Percentiles rank a stretch among this genome's conserved stretches.
These are phyloP conservation scores for Suillus variegatus DNA, from an alignment of 768 basidiomycete species.

Conservation along the genomic window DNA sequence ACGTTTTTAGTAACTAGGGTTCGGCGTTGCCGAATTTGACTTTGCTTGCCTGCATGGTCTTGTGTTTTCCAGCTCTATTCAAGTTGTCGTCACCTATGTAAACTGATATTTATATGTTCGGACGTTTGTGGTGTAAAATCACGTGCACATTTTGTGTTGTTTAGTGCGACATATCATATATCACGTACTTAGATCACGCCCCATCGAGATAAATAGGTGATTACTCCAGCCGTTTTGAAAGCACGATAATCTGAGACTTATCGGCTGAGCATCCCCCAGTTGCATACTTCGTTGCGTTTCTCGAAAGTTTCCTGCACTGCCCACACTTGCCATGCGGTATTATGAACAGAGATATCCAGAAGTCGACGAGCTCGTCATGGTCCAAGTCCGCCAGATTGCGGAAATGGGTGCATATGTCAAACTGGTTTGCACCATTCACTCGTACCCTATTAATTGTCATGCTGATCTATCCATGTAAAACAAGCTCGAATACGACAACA, in stretches of 20 bases:
- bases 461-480: neutral
- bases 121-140: too few species aligned
- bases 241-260: constrained; percentile 1
- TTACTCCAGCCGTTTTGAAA: neutral
- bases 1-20: neutral
- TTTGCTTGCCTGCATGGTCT: too few species aligned
- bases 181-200: too few species aligned
- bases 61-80: too few species aligned
- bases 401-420: constrained; percentile 99
- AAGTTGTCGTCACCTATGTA: too few species aligned
- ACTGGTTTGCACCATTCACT: constrained; percentile 56
- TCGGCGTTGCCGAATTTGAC: too few species aligned
- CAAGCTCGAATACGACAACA: constrained; percentile 98
- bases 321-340: constrained; percentile 66
- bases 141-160: too few species aligned
- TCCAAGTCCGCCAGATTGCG: constrained; percentile 97
- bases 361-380: constrained; percentile 99
- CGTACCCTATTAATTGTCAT: neutral
- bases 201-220: too few species aligned
- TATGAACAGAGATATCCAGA: constrained; percentile 94
- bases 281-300: neutral
- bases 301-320: neutral
- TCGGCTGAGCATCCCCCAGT: neutral
- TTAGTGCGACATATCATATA: too few species aligned
- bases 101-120: too few species aligned